phyloP scores from a whole-genome alignment of 2,329 filamentous ascomycete genomes.

The Fusarium chlamydosporum region DNA sequence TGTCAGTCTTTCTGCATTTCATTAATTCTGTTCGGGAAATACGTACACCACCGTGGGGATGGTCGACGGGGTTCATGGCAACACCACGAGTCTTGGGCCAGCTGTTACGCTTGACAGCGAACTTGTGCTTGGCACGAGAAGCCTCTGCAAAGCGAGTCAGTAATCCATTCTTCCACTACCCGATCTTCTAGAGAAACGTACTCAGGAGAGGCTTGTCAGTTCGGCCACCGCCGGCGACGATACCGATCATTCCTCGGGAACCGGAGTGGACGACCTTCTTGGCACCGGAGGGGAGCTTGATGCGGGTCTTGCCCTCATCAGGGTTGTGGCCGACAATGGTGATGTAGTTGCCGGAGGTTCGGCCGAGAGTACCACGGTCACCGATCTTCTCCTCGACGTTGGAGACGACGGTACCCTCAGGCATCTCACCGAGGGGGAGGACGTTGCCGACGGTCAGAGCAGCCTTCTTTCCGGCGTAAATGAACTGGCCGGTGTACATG shows the following conservation, averaged over 20 bases:
- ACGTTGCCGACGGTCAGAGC: constrained; percentile 97
- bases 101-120: constrained; percentile 99
- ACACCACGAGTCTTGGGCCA: constrained; percentile 99
- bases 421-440: constrained; percentile 92
- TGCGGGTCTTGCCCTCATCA: constrained; percentile 98
- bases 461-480: constrained; percentile 99
- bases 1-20: constrained; percentile 57
- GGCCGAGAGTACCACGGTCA: constrained; percentile 95
- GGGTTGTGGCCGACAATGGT: constrained; percentile 98
- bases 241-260: constrained; percentile 98
- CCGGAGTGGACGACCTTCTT: constrained; percentile 98
- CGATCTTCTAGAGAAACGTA: constrained; percentile 63
- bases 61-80: constrained; percentile 99
- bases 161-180: constrained; percentile 28
- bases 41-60: constrained; percentile 92
- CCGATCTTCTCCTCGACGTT: constrained; percentile 99
- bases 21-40: constrained; percentile 23
- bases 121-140: constrained; percentile 99
- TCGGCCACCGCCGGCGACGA: constrained; percentile 98
- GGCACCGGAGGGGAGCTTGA: constrained; percentile 98
- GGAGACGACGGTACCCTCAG: constrained; percentile 98
- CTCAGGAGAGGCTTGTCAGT: constrained; percentile 99
- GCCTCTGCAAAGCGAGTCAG: constrained; percentile 79
- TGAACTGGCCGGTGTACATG: constrained; percentile 99
- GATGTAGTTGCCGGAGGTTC: constrained; percentile 99